Evolutionary conservation across 192 early-diverging fungal species (phyloP).

Genomic region (Kappamyces sp.): DNA sequence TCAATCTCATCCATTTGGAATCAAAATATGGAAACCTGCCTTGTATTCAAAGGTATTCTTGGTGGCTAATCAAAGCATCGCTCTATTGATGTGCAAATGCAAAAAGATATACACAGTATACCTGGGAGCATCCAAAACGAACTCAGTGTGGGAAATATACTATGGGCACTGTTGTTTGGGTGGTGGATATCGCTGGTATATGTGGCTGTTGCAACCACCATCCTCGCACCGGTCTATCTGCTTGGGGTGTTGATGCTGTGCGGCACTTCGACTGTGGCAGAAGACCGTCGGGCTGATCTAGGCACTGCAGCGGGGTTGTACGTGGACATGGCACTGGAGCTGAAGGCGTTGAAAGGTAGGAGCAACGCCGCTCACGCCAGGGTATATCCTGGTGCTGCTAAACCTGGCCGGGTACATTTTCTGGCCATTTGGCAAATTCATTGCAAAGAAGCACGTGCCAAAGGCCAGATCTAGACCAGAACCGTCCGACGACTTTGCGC

Average conservation of each 20-base stretch:
- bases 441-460: conserved; percentile 52
- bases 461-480: too few relatives aligned
- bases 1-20: conserved; percentile 76
- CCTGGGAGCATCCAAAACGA: conserved; percentile 49
- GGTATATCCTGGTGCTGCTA: conserved; percentile 54
- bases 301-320: too few relatives aligned
- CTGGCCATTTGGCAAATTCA: conserved; percentile 95
- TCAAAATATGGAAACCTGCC: conserved; percentile 95
- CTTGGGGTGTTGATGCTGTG: conserved; percentile 19
- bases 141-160: conserved; percentile 69
- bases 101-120: conserved; percentile 69
- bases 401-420: conserved; percentile 83
- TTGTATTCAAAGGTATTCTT: conserved; percentile 61
- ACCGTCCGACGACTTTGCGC: too few relatives aligned
- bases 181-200: conserved; percentile 79
- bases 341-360: too few relatives aligned
- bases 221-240: conserved; percentile 37
- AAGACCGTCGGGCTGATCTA: too few relatives aligned
- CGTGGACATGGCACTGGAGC: conserved; percentile 14
- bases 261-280: too few relatives aligned
- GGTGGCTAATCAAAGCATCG: conserved; percentile 55
- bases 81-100: conserved; percentile 71
- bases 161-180: conserved; percentile 81
- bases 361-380: too few relatives aligned
- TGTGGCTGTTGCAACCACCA: conserved; percentile 49